Evolutionary conservation across 805 yeast species (phyloP), one percentile per base, ranked within the genome.

Genomic region (Myxozyma neotropica): DNA sequence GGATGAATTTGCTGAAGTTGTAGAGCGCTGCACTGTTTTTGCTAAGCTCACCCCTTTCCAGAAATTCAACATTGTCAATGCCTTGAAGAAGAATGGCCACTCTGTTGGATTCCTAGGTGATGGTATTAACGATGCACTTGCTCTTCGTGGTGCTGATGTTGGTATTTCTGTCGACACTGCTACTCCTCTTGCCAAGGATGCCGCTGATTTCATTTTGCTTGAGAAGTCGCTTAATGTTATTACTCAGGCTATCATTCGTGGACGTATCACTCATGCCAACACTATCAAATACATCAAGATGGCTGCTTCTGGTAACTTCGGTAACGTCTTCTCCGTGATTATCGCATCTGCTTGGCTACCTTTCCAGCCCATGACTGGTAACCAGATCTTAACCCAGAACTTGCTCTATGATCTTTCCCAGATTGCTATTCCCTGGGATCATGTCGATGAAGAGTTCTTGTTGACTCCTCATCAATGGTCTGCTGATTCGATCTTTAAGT

Each of bases 1-100:
- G 76, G 96, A 89, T 68, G 96, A 89, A 73, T 79, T 89, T 71
- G 95, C 88, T 69, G 96, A 86, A 60, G 86, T 89, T 24, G 65
- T 61, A 13, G 67, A 63, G 64, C 58, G 66, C 8, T 60, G 65
- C 53, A 53, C 66, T 8, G 66, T 62, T 12, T 62, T 62, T 44
- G 66, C 66, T 13, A 62, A 62, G 57, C 66, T 62, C 21, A 82
- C 86, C 1, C 83, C 83, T 3, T 76, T 74, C 63, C 81, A 82
- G 40, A 80, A 80, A 66, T 81, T 80, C 23, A 68, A 80, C 49
- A 76, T 80, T 74, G 80, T 80, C 55, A 81, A 79, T 51, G 80
- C 77, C 7, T 59, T 72, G 48, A 74, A 72, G 57, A 68, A 64
- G 53, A 63, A 66, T 35, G 78, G 80, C 26, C 80, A 79, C 58